A percentile compares a stretch with the other conserved stretches of the same genome.
phyloP scores from a whole-genome alignment of 1,139 yeast species.

The Blastobotrys raffinosifermentans region DNA sequence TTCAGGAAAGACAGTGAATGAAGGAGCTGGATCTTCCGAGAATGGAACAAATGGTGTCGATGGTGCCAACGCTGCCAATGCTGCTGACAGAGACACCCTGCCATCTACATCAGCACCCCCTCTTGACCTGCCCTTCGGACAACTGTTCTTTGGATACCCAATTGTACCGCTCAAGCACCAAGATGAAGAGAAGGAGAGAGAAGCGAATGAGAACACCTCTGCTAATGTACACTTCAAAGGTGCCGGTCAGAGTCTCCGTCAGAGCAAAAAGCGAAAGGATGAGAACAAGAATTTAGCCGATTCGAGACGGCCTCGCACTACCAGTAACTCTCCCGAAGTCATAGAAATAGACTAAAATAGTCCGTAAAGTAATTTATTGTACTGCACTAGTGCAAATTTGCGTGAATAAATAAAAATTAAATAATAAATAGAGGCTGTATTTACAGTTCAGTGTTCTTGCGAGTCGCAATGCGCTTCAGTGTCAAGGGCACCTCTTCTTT shows the following conservation, averaged over 20 bases:
- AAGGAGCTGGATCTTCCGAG: slow-evolving; percentile 3
- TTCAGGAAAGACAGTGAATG: slow-evolving; percentile 52
- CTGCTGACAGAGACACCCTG: slow-evolving; percentile 16
- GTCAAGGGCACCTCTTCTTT: slow-evolving; percentile 7
- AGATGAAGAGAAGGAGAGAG: slow-evolving; percentile 37
- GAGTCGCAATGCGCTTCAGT: slow-evolving; percentile 7
- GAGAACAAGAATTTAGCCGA: slow-evolving; percentile 31
- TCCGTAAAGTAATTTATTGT: slow-evolving; percentile 8
- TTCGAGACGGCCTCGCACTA: slow-evolving; percentile 13
- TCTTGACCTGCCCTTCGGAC: slow-evolving; percentile 71
- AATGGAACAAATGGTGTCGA: slow-evolving; percentile 6
- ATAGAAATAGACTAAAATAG: slow-evolving; percentile 70
- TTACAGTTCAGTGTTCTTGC: slow-evolving; percentile 3
- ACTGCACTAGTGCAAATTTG: too few species aligned
- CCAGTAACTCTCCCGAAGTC: slow-evolving; percentile 48
- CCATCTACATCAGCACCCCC: slow-evolving; percentile 62
- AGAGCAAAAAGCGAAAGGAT: slow-evolving; percentile 68
- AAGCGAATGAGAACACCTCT: slow-evolving; percentile 24
- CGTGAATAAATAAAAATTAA: too few species aligned
- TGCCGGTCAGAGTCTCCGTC: slow-evolving; percentile 50
- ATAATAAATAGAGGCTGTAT: too few species aligned
- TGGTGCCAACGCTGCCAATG: background rate
- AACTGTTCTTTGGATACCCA: slow-evolving; percentile 91
- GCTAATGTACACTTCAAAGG: slow-evolving; percentile 35
- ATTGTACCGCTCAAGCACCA: slow-evolving; percentile 61